Base-by-base conservation (phyloP, 1,284 basidiomycete species). In the Calocybe gambosa region DNA sequence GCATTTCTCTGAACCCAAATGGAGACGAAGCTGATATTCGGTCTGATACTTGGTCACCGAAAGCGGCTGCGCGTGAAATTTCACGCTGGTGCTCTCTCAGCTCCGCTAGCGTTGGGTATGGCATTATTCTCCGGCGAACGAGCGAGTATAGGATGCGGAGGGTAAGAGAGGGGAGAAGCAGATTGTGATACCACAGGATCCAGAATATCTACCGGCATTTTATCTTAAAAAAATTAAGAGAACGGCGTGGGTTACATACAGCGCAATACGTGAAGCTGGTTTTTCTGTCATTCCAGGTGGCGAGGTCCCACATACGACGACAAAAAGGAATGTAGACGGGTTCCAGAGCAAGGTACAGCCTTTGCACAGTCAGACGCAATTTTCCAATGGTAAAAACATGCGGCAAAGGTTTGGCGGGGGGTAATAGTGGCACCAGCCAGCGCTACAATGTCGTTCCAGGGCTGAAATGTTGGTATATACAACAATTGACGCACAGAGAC, bases 161-260 rank as follows among this genome's bases (percentile, higher is more conserved):
- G 42, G 79, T 51, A 28, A 81, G 55, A 3, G 71, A 68, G 13
- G 82, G 73, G 10, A 78, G 62, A 4, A 85, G 65, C 13, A 81
- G 55, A 52, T 82, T 70, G 44, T 74, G 56, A 56, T 74, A 75
- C 83, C 83, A 85, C 15, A 83, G 57, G 19, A 71, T 57, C 83
- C 83, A 85, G 51, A 74, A 85, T 2, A 68, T 50, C 82, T 84
- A 49, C 16, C 1, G 15, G 45, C 25, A 23, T 33, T 10, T 25
- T 2, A 4, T 23, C 21, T 23, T 23, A 7, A 25, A 34, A 43
- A 52, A 15, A 59, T n/a, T n/a, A n/a, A n/a, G n/a, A n/a, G n/a
- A n/a, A n/a, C n/a, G 49, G n/a, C 39, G 42, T 35, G 29, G 12
- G 12, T 13, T 35, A 70, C 79, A 50, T 54, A 84, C 82, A 23